Conservation (phyloP, 1,284 basidiomycete species). For the Lentinula novae-zelandiae region DNA sequence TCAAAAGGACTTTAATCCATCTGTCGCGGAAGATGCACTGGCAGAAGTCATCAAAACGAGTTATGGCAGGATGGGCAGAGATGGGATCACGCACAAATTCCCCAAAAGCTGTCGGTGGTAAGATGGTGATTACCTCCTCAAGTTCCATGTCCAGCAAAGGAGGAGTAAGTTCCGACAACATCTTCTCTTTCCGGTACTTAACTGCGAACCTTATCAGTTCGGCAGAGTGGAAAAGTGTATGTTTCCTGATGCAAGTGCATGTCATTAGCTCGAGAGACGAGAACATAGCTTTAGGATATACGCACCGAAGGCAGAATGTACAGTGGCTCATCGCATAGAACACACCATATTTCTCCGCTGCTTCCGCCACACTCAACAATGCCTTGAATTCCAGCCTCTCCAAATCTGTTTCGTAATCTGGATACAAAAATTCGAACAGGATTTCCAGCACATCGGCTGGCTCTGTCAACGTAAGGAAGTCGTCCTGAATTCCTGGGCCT, state of each 20-base stretch:
- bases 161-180: not conserved
- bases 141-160: slow-evolving; percentile 1
- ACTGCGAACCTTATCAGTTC: not conserved
- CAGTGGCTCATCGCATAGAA: slow-evolving; percentile 8
- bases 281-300: not conserved
- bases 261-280: not conserved
- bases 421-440: slow-evolving; percentile 6
- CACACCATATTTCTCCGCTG: slow-evolving; percentile 10
- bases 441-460: not conserved
- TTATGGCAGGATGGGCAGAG: not conserved
- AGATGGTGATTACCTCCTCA: not conserved
- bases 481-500: slow-evolving; percentile 12
- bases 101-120: not conserved
- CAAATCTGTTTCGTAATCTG: not conserved
- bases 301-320: not conserved
- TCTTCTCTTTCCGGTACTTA: not conserved
- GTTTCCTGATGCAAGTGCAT: not conserved
- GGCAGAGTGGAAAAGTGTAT: not conserved
- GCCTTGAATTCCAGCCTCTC: not conserved
- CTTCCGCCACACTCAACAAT: slow-evolving; percentile 4
- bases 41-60: not conserved
- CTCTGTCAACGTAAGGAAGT: slow-evolving; percentile 11
- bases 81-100: not conserved
- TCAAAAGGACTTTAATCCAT: not conserved
- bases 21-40: not conserved